Evolutionary conservation across 2,329 filamentous ascomycete genomes (phyloP).

Genomic region (Diaporthe destruens): DNA sequence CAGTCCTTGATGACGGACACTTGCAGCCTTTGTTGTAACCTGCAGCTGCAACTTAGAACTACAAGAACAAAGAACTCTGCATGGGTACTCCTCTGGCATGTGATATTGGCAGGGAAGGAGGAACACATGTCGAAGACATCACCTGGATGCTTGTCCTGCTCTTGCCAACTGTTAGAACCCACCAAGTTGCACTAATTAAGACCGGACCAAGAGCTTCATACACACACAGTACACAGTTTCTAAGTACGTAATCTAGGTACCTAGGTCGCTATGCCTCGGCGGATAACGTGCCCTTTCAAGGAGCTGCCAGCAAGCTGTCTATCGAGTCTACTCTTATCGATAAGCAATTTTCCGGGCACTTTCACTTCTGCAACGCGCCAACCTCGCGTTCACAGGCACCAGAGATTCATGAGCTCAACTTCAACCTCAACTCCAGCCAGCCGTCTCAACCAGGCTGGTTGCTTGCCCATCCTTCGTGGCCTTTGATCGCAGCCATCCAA

Average conservation of each 20-base stretch:
- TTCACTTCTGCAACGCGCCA: background rate
- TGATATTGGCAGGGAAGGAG: background rate
- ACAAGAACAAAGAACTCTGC: constrained; percentile 14
- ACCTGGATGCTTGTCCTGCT: background rate
- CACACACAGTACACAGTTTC: no score
- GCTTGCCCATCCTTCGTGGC: background rate
- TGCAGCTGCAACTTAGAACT: background rate
- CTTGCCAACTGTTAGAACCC: background rate
- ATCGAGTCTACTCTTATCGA: constrained; percentile 30
- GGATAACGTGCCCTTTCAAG: background rate
- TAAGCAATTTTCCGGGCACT: constrained; percentile 27
- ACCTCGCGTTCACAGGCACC: background rate
- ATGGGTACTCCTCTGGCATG: constrained; percentile 7
- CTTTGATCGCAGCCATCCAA: background rate
- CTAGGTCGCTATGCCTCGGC: background rate
- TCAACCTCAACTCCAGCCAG: constrained; percentile 9
- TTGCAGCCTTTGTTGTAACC: background rate
- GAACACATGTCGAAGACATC: background rate
- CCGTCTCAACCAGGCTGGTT: constrained; percentile 14
- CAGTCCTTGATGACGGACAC: background rate
- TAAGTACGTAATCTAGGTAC: background rate
- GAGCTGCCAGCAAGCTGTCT: no score
- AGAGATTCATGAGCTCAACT: constrained; percentile 7
- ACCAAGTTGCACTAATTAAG: background rate
- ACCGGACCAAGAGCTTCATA: background rate